Evolutionary conservation across 176 grass and related monocot genomes (phyloP).

Genomic region (Aegilops bicornis): DNA sequence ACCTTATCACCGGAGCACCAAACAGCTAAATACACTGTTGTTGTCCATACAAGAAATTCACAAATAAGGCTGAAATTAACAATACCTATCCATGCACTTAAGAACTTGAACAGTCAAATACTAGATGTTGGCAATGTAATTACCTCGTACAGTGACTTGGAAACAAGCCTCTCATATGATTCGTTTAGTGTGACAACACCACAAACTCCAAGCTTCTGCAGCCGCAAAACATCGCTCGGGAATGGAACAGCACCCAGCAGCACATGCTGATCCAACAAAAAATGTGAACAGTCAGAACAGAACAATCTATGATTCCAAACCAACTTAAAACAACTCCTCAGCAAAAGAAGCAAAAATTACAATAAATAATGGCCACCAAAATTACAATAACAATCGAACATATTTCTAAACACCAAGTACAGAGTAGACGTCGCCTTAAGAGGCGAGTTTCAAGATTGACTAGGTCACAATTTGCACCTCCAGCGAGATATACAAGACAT

Average conservation of each 20-base stretch:
- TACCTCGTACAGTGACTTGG: slow-evolving; percentile 75
- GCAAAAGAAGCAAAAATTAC: neutral
- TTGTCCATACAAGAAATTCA: neutral
- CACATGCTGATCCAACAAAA: slow-evolving; percentile 61
- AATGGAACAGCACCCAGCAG: slow-evolving; percentile 91
- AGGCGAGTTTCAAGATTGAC: neutral
- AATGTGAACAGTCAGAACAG: neutral
- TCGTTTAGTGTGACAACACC: slow-evolving; percentile 93
- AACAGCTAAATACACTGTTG: neutral
- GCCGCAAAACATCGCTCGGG: slow-evolving; percentile 66
- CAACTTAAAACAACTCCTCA: neutral
- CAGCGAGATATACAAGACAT: neutral
- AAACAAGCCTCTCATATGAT: slow-evolving; percentile 91
- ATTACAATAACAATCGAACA: neutral
- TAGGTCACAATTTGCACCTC: too few relatives aligned
- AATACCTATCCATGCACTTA: neutral
- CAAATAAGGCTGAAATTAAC: neutral
- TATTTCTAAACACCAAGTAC: neutral
- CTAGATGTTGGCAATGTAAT: slow-evolving; percentile 10
- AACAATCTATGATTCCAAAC: neutral
- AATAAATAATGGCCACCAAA: neutral
- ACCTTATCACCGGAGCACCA: neutral
- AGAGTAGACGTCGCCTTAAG: neutral
- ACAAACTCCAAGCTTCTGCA: slow-evolving; percentile 82
- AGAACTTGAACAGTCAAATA: neutral